phyloP scores from a whole-genome alignment of 164 flowering plant genomes.

The Tinospora cordifolia region DNA sequence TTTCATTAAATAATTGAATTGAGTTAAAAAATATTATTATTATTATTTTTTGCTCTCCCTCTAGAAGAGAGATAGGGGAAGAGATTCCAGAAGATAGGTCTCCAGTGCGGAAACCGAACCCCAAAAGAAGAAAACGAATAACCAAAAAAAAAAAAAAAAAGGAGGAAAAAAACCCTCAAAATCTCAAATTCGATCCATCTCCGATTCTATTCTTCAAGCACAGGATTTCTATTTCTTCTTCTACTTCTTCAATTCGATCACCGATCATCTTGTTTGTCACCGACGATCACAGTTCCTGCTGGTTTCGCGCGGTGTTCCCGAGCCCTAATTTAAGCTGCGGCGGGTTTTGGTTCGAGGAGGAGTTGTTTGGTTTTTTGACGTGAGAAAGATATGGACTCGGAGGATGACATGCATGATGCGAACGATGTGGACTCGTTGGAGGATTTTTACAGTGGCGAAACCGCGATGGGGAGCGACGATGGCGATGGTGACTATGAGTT shows the following conservation, averaged over 20 bases:
- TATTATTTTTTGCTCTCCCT: too few relatives aligned
- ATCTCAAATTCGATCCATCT: background rate
- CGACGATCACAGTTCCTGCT: background rate
- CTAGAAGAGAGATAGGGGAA: too few relatives aligned
- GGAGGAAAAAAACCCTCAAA: too few relatives aligned
- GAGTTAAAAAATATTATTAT: too few relatives aligned
- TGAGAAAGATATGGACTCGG: conserved; percentile 32
- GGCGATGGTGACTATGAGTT: conserved; percentile 25
- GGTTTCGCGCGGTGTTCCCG: background rate
- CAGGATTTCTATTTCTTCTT: conserved; percentile 2
- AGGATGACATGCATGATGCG: conserved; percentile 52
- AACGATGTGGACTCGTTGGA: conserved; percentile 48
- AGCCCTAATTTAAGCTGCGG: conserved; percentile 8
- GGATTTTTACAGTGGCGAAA: conserved; percentile 39
- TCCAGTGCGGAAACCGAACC: background rate
- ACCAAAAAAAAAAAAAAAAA: background rate
- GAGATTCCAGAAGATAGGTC: too few relatives aligned
- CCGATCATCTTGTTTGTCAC: background rate
- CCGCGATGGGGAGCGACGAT: conserved; percentile 26
- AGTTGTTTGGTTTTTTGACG: too few relatives aligned
- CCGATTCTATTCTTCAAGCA: background rate
- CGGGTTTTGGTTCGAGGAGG: background rate
- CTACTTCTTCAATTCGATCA: background rate
- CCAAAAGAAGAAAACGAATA: background rate
- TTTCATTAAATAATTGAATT: too few relatives aligned